Evolutionary conservation across 2,329 filamentous ascomycete species (phyloP).

Genomic region (Pseudogymnoascus verrucosus): DNA sequence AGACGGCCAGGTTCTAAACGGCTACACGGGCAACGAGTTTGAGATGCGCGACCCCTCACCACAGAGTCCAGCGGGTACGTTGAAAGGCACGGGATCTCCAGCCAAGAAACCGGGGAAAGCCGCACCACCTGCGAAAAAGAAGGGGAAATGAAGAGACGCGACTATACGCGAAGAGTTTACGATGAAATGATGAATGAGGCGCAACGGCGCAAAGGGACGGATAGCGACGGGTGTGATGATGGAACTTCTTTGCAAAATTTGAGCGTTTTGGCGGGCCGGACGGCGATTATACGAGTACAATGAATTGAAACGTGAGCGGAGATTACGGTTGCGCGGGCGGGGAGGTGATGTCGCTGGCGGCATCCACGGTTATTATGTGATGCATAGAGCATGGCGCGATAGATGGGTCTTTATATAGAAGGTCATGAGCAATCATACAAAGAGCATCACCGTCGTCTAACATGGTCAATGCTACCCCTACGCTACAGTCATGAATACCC

Average conservation of each 20-base stretch:
- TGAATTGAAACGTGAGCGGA: neutral
- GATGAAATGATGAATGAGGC: neutral
- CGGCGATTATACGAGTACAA: constrained; percentile 5
- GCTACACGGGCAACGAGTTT: neutral
- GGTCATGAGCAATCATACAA: constrained; percentile 8
- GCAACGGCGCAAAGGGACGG: neutral
- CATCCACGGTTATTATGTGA: neutral
- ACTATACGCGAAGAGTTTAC: neutral
- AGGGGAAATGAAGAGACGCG: neutral
- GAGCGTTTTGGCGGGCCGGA: neutral
- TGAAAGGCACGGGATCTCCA: neutral
- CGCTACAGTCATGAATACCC: neutral
- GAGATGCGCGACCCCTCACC: neutral
- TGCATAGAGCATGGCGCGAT: constrained; percentile 6
- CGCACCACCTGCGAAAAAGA: neutral
- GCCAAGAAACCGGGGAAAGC: neutral
- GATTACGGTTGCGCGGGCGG: neutral
- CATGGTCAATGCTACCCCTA: neutral
- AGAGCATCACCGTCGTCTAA: neutral
- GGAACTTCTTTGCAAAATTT: neutral
- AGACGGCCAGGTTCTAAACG: neutral
- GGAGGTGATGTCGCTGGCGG: neutral
- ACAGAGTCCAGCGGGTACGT: neutral
- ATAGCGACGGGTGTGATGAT: neutral
- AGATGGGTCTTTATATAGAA: constrained; percentile 3